A percentile compares a stretch with the other conserved stretches of the same genome.
Conservation (phyloP, 352 stramenopile genomes). For the Phytophthora sp. region DNA sequence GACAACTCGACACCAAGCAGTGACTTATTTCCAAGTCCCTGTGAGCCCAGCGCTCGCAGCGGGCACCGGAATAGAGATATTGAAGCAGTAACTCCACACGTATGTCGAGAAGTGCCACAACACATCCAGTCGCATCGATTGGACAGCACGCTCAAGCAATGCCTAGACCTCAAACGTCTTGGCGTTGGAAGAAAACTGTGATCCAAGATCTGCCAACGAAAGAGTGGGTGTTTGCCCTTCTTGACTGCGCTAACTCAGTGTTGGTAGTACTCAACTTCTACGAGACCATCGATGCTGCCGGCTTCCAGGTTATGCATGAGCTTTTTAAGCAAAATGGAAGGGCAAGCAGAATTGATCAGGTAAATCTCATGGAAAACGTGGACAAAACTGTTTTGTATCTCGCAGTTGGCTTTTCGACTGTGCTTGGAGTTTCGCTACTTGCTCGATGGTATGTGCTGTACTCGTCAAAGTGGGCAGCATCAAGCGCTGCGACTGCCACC, state of each 20-base stretch:
- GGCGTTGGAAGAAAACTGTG: slow-evolving; percentile 16
- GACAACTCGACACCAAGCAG: neutral
- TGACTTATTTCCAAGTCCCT: slow-evolving; percentile 1
- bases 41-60: neutral
- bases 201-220: slow-evolving; percentile 12
- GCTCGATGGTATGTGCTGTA: slow-evolving; percentile 33
- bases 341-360: neutral
- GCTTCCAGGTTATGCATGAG: slow-evolving; percentile 7
- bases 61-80: neutral
- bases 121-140: slow-evolving; percentile 5
- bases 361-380: slow-evolving; percentile 24
- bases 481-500: neutral
- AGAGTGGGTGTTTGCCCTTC: slow-evolving; percentile 21
- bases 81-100: slow-evolving; percentile 1
- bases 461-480: slow-evolving; percentile 18
- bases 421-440: slow-evolving; percentile 25
- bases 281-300: slow-evolving; percentile 10
- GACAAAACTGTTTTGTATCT: slow-evolving; percentile 19
- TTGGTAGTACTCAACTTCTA: slow-evolving; percentile 36
- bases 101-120: slow-evolving; percentile 12
- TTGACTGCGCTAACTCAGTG: slow-evolving; percentile 23
- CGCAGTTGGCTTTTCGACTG: slow-evolving; percentile 16
- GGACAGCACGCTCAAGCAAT: slow-evolving; percentile 22
- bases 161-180: slow-evolving; percentile 24
- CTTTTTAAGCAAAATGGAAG: neutral